Evolutionary conservation across 2,329 filamentous ascomycete genomes (phyloP).

Genomic region (Colletotrichum aenigma): DNA sequence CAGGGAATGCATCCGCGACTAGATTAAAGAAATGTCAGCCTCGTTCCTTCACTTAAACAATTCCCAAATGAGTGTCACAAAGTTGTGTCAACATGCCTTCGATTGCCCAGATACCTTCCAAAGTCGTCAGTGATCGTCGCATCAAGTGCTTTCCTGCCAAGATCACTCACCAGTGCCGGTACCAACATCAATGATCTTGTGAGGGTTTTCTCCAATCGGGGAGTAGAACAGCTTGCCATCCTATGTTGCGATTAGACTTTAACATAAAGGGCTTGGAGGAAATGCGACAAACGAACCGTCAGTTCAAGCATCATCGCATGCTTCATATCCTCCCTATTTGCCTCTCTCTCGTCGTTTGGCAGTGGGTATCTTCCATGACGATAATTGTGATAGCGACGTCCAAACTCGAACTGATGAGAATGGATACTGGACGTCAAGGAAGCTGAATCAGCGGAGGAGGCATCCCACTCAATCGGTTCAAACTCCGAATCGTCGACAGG

Average conservation of each 20-base stretch:
- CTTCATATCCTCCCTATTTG: slow-evolving; percentile 48
- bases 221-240: slow-evolving; percentile 43
- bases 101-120: not conserved
- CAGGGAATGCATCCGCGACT: slow-evolving; percentile 44
- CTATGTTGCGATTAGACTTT: too few species aligned
- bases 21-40: too few species aligned
- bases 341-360: slow-evolving; percentile 51
- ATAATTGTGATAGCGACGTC: slow-evolving; percentile 47
- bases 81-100: too few species aligned
- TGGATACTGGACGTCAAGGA: slow-evolving; percentile 38
- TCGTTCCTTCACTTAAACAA: too few species aligned
- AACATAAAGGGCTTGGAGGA: too few species aligned
- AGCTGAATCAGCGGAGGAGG: slow-evolving; percentile 30
- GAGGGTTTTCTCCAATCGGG: slow-evolving; percentile 41
- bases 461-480: slow-evolving; percentile 22
- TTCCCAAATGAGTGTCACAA: too few species aligned
- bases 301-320: slow-evolving; percentile 51
- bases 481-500: slow-evolving; percentile 8
- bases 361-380: slow-evolving; percentile 48
- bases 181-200: slow-evolving; percentile 52
- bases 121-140: too few species aligned
- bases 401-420: slow-evolving; percentile 45
- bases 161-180: slow-evolving; percentile 55
- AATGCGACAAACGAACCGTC: too few species aligned
- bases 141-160: too few species aligned